Conservation (phyloP, 2,329 filamentous ascomycete genomes). For the Fusarium verrucosum region DNA sequence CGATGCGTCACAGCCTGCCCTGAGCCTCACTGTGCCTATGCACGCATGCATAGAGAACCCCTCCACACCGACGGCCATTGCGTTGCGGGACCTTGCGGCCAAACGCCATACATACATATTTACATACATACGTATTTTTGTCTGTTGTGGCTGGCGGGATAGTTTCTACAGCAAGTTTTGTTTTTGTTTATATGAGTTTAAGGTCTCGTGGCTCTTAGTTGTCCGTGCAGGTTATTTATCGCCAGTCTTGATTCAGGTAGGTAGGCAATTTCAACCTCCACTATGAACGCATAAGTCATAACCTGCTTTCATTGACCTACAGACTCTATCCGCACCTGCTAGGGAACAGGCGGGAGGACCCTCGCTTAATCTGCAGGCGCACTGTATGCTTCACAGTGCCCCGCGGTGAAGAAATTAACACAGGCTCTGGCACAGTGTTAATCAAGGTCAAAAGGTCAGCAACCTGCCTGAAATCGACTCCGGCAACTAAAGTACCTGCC, state of each 20-base stretch:
- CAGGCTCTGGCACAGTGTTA: constrained; percentile 22
- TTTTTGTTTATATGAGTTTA: background rate
- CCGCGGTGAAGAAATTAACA: constrained; percentile 29
- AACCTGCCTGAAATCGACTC: background rate
- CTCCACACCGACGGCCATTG: constrained; percentile 22
- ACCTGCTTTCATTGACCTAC: background rate
- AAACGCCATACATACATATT: background rate
- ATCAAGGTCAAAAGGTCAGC: background rate
- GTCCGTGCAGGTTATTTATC: background rate
- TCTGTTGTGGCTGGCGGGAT: constrained; percentile 1
- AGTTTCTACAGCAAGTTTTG: background rate
- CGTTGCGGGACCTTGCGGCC: background rate
- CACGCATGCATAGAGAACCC: background rate
- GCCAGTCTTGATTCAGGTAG: constrained; percentile 10
- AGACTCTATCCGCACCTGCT: too few relatives aligned
- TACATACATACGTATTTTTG: too few relatives aligned
- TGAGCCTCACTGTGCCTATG: constrained; percentile 7
- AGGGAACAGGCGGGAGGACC: constrained; percentile 16
- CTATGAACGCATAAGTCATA: constrained; percentile 17
- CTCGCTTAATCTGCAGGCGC: constrained; percentile 25
- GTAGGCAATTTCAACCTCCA: too few relatives aligned
- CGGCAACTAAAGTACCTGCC: background rate
- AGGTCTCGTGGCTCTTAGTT: background rate
- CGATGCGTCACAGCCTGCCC: constrained; percentile 4
- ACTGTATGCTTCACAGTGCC: constrained; percentile 32